These are phyloP conservation scores for Xylaria castorea DNA, from an alignment of 495 filamentous ascomycete genomes.

Conservation along the genomic window DNA sequence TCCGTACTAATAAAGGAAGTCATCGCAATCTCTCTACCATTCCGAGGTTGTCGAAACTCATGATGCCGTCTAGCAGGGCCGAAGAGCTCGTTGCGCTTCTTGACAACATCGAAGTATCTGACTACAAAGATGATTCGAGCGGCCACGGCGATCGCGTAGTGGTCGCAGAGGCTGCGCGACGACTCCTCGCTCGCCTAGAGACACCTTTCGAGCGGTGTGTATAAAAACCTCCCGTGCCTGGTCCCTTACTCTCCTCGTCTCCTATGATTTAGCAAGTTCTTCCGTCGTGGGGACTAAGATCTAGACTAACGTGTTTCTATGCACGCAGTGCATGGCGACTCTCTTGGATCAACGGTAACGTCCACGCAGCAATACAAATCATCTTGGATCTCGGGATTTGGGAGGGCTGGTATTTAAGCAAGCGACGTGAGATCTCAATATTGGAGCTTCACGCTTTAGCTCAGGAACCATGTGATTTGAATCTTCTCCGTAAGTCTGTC, in stretches of 20 bases:
- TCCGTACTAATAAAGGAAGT: background rate
- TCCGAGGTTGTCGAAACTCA: background rate
- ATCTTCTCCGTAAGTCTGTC: constrained; percentile 22
- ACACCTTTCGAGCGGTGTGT: constrained; percentile 22
- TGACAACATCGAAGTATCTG: constrained; percentile 2
- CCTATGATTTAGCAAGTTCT: too few species aligned
- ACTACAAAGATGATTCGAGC: background rate
- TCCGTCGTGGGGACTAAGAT: too few species aligned
- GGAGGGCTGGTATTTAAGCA: constrained; percentile 22
- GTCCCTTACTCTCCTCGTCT: too few species aligned
- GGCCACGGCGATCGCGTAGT: constrained; percentile 8
- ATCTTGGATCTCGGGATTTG: constrained; percentile 27
- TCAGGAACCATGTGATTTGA: constrained; percentile 19
- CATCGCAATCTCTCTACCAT: background rate
- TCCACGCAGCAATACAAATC: constrained; percentile 14
- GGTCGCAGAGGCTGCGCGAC: constrained; percentile 14
- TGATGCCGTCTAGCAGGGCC: constrained; percentile 4
- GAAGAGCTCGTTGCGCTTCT: constrained; percentile 6
- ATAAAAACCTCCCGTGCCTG: too few species aligned
- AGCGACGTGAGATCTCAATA: constrained; percentile 18
- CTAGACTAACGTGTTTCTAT: too few species aligned
- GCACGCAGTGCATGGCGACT: background rate
- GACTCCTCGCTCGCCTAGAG: constrained; percentile 23
- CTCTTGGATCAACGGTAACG: constrained; percentile 17
- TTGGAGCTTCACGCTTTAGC: constrained; percentile 21